phyloP scores from a whole-genome alignment of 2,329 filamentous ascomycete genomes.

The Stemphylium lycopersici region DNA sequence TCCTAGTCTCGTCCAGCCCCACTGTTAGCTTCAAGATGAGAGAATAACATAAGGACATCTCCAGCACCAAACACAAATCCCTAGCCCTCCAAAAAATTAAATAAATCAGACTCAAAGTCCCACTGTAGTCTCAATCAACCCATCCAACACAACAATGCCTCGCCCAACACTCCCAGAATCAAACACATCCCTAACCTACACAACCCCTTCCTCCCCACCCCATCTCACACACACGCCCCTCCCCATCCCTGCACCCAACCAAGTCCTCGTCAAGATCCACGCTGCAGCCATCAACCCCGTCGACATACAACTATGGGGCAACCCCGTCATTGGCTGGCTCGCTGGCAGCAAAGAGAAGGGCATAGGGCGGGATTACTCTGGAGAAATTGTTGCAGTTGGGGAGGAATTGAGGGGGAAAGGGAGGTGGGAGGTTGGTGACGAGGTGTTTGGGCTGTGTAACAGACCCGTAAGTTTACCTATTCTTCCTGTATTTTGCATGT shows the following conservation, averaged over 20 bases:
- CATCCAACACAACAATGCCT: background rate
- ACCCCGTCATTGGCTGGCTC: constrained; percentile 36
- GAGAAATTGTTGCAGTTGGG: constrained; percentile 47
- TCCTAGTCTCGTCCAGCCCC: too few species aligned
- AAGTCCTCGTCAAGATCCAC: constrained; percentile 50
- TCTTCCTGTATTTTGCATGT: background rate
- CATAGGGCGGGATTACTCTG: constrained; percentile 55
- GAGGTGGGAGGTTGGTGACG: constrained; percentile 29
- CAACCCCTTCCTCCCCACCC: constrained; percentile 28
- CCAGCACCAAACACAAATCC: background rate
- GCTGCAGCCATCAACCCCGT: constrained; percentile 57
- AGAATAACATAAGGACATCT: too few species aligned
- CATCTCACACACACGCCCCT: constrained; percentile 30
- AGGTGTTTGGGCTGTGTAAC: constrained; percentile 35
- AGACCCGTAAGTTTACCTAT: constrained; percentile 15
- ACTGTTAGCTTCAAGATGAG: too few species aligned
- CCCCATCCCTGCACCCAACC: constrained; percentile 16
- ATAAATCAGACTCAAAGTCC: background rate
- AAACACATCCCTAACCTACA: constrained; percentile 37
- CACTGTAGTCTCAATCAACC: background rate
- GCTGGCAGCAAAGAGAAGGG: constrained; percentile 40
- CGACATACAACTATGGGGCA: constrained; percentile 47
- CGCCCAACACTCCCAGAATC: constrained; percentile 22
- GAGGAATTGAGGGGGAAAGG: constrained; percentile 14
- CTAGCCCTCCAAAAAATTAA: background rate